phyloP scores from a whole-genome alignment of 2,329 filamentous ascomycete species.

The Claviceps sp. region DNA sequence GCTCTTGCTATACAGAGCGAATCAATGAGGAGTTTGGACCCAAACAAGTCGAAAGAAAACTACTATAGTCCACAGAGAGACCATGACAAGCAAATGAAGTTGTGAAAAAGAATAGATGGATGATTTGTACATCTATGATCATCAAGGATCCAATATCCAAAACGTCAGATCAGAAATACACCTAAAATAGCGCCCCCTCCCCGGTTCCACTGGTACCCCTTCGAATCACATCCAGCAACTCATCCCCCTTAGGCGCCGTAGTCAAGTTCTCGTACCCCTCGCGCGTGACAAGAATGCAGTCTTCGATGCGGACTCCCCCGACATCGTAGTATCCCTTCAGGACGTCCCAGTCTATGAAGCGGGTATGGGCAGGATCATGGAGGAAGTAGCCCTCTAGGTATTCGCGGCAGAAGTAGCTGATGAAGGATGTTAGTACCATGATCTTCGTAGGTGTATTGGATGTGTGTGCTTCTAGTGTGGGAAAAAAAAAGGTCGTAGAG shows the following conservation, averaged over 20 bases:
- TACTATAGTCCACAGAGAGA: no score
- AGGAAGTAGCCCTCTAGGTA: conserved; percentile 61
- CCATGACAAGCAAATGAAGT: no score
- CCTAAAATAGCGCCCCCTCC: no score
- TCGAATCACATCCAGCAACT: conserved; percentile 51
- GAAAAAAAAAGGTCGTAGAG: neutral
- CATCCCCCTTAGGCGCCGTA: conserved; percentile 60
- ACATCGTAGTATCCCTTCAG: conserved; percentile 61
- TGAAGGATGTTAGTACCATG: neutral
- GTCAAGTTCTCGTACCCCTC: conserved; percentile 76
- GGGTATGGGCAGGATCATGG: conserved; percentile 40
- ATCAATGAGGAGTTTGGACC: no score
- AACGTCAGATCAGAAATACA: neutral
- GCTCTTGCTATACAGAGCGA: no score
- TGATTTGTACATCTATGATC: no score
- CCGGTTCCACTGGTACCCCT: conserved; percentile 9
- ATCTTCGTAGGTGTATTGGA: neutral
- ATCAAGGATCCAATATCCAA: no score
- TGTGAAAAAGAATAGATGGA: no score
- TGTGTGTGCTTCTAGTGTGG: neutral
- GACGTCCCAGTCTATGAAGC: conserved; percentile 51
- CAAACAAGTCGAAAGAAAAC: no score
- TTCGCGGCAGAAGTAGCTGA: conserved; percentile 59
- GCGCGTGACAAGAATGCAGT: conserved; percentile 71
- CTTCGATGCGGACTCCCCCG: conserved; percentile 86